Percentiles rank a stretch among this genome's conserved stretches.
These are phyloP conservation scores for Vickermania ingenoplastis DNA, from an alignment of 208 protist genomes.

Conservation along the genomic window DNA sequence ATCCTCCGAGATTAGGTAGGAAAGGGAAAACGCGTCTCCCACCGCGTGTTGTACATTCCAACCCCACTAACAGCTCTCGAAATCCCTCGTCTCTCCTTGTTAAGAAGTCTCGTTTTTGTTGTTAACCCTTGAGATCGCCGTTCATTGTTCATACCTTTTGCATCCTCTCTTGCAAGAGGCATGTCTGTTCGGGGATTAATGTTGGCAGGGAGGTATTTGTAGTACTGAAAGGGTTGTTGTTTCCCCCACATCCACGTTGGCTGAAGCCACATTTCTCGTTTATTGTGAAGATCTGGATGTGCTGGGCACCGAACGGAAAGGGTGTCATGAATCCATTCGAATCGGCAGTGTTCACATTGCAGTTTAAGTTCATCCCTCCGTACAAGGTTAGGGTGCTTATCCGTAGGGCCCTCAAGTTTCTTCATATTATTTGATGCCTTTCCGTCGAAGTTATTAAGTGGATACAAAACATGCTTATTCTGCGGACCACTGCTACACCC, in stretches of 20 bases:
- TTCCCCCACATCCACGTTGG: constrained; percentile 82
- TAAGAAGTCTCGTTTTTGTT: constrained; percentile 51
- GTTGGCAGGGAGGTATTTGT: constrained; percentile 71
- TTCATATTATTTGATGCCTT: constrained; percentile 43
- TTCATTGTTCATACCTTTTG: constrained; percentile 83
- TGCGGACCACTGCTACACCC: constrained; percentile 51
- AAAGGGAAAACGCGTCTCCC: constrained; percentile 78
- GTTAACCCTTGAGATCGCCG: constrained; percentile 57
- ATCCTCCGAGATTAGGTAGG: constrained; percentile 34
- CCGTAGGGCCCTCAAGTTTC: constrained; percentile 42
- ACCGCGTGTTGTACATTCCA: constrained; percentile 60
- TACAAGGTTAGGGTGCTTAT: constrained; percentile 48
- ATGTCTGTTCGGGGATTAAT: constrained; percentile 69
- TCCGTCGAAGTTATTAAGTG: constrained; percentile 62
- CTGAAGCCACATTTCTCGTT: constrained; percentile 79
- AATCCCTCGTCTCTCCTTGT: constrained; percentile 58
- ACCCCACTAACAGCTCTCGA: constrained; percentile 56
- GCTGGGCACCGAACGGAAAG: constrained; percentile 69
- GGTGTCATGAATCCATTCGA: constrained; percentile 73
- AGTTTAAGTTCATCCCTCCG: constrained; percentile 59
- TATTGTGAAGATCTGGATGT: constrained; percentile 53
- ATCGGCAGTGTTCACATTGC: constrained; percentile 64
- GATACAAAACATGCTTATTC: constrained; percentile 47
- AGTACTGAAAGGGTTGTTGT: constrained; percentile 79
- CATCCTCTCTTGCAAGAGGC: constrained; percentile 64